phyloP scores from a whole-genome alignment of 208 protist species.

The Phytomonas sp. region DNA sequence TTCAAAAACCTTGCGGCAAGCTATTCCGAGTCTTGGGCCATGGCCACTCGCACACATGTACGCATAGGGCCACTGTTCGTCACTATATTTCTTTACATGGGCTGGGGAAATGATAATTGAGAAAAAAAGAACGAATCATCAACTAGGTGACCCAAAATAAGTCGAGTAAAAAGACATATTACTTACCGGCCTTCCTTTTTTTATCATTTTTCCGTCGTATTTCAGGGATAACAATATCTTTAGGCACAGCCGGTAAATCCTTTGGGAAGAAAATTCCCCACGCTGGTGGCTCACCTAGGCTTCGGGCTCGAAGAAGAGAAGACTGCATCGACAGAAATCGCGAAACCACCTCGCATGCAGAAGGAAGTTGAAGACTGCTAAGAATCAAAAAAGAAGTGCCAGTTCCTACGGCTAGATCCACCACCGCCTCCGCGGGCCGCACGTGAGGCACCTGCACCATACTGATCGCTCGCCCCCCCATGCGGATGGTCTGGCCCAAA shows the following conservation, averaged over 20 bases:
- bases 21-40: not conserved
- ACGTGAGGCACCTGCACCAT: not conserved
- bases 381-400: constrained; percentile 21
- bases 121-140: constrained; percentile 5
- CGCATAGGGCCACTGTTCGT: not conserved
- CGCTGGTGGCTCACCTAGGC: not conserved
- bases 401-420: constrained; percentile 22
- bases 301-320: constrained; percentile 3
- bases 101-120: not conserved
- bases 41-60: not conserved
- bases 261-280: not conserved
- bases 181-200: constrained; percentile 28
- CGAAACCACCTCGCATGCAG: constrained; percentile 22
- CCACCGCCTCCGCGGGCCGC: constrained; percentile 9
- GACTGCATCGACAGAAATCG: constrained; percentile 17
- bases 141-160: constrained; percentile 5
- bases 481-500: not conserved
- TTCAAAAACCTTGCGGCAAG: constrained; percentile 1
- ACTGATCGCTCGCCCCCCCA: not conserved
- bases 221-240: constrained; percentile 35
- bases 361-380: constrained; percentile 14
- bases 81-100: constrained; percentile 1
- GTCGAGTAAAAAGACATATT: not conserved
- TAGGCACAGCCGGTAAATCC: constrained; percentile 11
- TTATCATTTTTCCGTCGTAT: constrained; percentile 70